Evolutionary conservation across 2,329 filamentous ascomycete species (phyloP).

Genomic region (Cladosporium austrohemisphaericum): DNA sequence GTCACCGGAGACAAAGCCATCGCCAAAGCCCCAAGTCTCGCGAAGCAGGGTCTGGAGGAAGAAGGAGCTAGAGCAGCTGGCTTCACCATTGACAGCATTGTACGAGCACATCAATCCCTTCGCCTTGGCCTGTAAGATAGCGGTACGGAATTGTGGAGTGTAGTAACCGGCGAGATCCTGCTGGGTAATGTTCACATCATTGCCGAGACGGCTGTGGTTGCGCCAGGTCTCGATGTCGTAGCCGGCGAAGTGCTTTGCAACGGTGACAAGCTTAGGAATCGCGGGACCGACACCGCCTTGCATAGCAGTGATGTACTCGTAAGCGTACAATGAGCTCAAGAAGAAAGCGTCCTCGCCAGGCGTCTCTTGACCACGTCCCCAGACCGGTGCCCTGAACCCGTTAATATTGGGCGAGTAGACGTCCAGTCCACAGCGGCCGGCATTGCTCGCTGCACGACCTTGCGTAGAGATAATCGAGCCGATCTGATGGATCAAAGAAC

Average conservation of each 20-base stretch:
- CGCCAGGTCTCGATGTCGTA: constrained; percentile 30
- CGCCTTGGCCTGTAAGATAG: constrained; percentile 38
- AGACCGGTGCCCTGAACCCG: constrained; percentile 14
- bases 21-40: constrained; percentile 59
- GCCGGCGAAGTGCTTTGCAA: constrained; percentile 45
- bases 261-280: constrained; percentile 38
- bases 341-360: constrained; percentile 39
- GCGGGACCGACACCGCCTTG: constrained; percentile 33
- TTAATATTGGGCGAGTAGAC: constrained; percentile 62
- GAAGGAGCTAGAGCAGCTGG: constrained; percentile 58
- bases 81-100: constrained; percentile 58
- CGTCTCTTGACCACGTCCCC: constrained; percentile 27
- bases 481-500: constrained; percentile 54
- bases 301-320: constrained; percentile 32
- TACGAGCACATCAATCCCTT: constrained; percentile 55
- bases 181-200: constrained; percentile 52
- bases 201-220: constrained; percentile 39
- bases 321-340: constrained; percentile 25
- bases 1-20: constrained; percentile 55
- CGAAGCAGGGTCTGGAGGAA: constrained; percentile 59
- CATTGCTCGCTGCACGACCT: constrained; percentile 60
- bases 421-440: constrained; percentile 41
- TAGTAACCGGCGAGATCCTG: constrained; percentile 64
- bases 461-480: constrained; percentile 55
- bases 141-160: constrained; percentile 57